phyloP scores from a whole-genome alignment of 257 asterid genomes.

The Rauvolfia tetraphylla region DNA sequence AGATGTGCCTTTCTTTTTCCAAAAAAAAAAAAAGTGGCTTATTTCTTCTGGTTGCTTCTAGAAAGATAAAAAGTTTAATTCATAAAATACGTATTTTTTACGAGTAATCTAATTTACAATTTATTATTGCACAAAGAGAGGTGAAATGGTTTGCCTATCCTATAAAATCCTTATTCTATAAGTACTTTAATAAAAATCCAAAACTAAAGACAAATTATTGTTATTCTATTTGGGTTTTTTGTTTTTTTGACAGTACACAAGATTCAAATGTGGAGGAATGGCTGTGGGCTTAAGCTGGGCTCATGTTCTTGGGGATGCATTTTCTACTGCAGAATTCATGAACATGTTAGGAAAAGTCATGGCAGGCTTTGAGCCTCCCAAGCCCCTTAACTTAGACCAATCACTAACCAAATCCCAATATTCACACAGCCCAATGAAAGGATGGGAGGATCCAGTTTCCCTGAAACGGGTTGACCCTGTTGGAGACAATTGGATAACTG shows the following conservation, averaged over 20 bases:
- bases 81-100: too few relatives aligned
- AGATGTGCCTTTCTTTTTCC: too few relatives aligned
- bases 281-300: constrained; percentile 87
- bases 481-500: constrained; percentile 65
- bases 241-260: constrained; percentile 43
- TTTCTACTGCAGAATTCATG: constrained; percentile 55
- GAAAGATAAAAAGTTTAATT: too few relatives aligned
- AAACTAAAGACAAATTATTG: too few relatives aligned
- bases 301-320: constrained; percentile 83
- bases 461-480: constrained; percentile 62
- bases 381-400: constrained; percentile 34
- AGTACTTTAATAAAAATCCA: too few relatives aligned
- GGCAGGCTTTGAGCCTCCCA: constrained; percentile 26
- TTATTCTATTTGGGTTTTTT: neutral
- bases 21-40: too few relatives aligned
- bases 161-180: too few relatives aligned
- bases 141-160: too few relatives aligned
- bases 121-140: too few relatives aligned
- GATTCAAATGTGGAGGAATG: constrained; percentile 77
- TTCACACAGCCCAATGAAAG: constrained; percentile 7
- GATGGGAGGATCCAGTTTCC: constrained; percentile 42
- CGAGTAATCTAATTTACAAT: too few relatives aligned
- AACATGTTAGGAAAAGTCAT: constrained; percentile 35
- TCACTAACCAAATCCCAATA: constrained; percentile 17
- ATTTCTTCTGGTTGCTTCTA: too few relatives aligned